Base-by-base conservation (phyloP, 768 basidiomycete species). In the Coprinopsis cinerea region DNA sequence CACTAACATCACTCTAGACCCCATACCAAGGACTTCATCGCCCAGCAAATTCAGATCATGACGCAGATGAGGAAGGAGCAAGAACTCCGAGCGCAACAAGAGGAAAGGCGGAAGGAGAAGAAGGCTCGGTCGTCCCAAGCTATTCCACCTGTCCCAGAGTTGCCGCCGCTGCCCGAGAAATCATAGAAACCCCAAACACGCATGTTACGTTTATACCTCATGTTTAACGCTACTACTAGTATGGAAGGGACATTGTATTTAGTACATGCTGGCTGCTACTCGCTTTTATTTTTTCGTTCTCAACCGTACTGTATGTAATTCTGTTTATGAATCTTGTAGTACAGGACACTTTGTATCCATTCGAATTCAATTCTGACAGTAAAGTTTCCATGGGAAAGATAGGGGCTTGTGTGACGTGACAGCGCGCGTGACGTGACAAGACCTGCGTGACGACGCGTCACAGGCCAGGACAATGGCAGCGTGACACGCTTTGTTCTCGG, bases 21-120 rank as follows among this genome's bases (percentile, higher is more conserved):
- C 10, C 77, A 81, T 39, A 92, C 90, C 2, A 76, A 79, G 15
- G 92, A 94, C 44, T 95, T 95, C 62, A 88, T 95, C 54, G 74
- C 84, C 1, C 90, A 92, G 60, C 92, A 95, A 55, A 68, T 92
- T 52, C 81, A 85, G 54, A 90, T 91, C 30, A 81, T 89, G 74
- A 73, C 77, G 27, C 78, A 81, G n/a, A 81, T 92, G 74, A 87
- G 88, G 59, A 82, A 81, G 3, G 89, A 93, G 61, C 85, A 87
- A 56, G 86, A 91, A 61, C 75, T 78, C 48, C 77, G 83, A n/a
- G 78, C 80, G 44, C 77, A 76, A 52, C 82, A 81, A 53, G 67
- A 71, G 11, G 76, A 79, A 58, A 70, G 75, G 55, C 78, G 81
- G 55, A 83, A 77, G 62, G 63, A 76, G 30, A 80, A 79, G 59